Base-by-base conservation (phyloP, 345 rosid species). In the Kandelia obovata region DNA sequence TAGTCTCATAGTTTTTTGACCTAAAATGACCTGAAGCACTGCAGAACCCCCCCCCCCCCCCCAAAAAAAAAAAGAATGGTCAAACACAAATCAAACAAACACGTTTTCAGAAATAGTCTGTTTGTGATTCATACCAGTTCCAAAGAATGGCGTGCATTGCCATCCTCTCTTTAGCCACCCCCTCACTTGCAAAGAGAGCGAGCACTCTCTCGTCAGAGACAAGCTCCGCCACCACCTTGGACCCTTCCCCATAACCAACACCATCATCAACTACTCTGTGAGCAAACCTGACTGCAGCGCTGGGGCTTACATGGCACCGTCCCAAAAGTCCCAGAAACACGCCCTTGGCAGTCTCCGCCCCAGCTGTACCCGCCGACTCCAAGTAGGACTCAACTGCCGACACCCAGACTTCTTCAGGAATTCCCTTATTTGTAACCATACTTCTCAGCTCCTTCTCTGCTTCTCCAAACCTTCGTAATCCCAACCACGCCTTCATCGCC, bases 401-500 rank as follows among this genome's bases (percentile, higher is more conserved):
- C 20, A 92, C 89, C 99, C 99, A 95, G 72, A 95, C 90, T 0
- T 87, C 76, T 80, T 92, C 99, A 1, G 99, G 99, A 80, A 95
- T 81, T 34, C 86, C 96, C 71, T 92, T 88, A 71, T 84, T 86
- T 23, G 76, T 80, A 27, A 87, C 94, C 99, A 95, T 86, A 47
- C 89, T 85, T 78, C 87, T 88, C 74, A 95, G 84, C 84, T 95
- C 99, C 78, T 83, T 84, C 84, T 90, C 98, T 62, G 99, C 99
- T 76, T 92, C 98, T 34, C 63, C 80, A 72, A 79, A 82, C 77
- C 84, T 85, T 34, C 96, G 92, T 27, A 95, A 77, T 19, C 99
- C 98, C 65, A 95, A 75, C 98, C 92, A 92, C 31, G 97, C 97
- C 79, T 95, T 95, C 97, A 95, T 90, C 28, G 99, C 98, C 80